A percentile compares a stretch with the other conserved stretches of the same genome.
Evolutionary conservation across 169 alveolate species (phyloP).

Genomic region (Plasmodium inui): DNA sequence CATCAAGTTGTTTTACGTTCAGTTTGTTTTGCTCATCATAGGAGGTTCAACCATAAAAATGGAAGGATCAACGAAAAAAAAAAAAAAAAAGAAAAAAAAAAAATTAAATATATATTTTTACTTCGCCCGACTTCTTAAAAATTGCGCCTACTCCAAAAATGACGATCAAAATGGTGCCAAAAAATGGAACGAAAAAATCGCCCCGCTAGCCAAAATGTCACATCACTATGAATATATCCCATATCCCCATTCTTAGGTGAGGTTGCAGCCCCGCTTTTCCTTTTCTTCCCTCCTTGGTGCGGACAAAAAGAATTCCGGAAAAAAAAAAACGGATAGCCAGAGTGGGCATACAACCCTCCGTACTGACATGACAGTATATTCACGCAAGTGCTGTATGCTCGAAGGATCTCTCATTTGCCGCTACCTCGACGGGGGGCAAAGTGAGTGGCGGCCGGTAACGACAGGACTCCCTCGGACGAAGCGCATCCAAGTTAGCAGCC

Average conservation of each 20-base stretch:
- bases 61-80: conserved; percentile 74
- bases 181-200: neutral
- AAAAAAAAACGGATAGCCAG: neutral
- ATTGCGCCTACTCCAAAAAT: neutral
- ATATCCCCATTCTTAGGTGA: neutral
- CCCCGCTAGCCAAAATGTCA: neutral
- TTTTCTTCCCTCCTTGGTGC: neutral
- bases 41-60: conserved; percentile 78
- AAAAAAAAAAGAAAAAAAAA: conserved; percentile 61
- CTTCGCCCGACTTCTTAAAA: neutral
- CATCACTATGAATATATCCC: neutral
- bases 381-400: neutral
- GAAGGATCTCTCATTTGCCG: neutral
- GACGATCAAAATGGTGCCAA: neutral
- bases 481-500: neutral
- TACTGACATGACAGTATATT: neutral
- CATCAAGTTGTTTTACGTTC: conserved; percentile 23
- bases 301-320: neutral
- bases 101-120: conserved; percentile 9
- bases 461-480: neutral
- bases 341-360: neutral
- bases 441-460: neutral
- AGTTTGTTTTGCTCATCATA: conserved; percentile 57
- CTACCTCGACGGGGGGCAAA: neutral
- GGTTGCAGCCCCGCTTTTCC: neutral